These are phyloP conservation scores for Chrysanthemum lavandulifolium DNA, from an alignment of 129 eudicot species.

Conservation along the genomic window DNA sequence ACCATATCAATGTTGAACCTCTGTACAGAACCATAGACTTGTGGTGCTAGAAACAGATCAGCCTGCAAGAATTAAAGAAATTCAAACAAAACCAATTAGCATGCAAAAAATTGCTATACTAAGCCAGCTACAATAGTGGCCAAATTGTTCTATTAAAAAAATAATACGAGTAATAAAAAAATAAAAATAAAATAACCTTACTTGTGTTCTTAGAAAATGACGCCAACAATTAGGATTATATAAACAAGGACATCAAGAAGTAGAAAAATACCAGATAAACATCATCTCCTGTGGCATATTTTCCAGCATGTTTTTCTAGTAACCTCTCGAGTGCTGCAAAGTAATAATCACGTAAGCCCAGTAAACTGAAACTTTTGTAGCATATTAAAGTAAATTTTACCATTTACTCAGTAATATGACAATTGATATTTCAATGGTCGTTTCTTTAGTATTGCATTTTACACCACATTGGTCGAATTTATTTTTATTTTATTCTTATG, in stretches of 20 bases:
- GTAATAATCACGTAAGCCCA: slow-evolving; percentile 1
- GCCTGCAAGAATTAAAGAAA: slow-evolving; percentile 71
- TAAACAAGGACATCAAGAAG: not conserved
- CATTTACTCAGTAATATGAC: not conserved
- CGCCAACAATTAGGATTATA: not conserved
- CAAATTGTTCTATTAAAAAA: too few species aligned
- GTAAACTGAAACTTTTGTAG: slow-evolving; percentile 8
- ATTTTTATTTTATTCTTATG: not conserved
- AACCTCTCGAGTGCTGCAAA: slow-evolving; percentile 68
- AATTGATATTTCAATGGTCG: not conserved
- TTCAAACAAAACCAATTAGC: too few species aligned
- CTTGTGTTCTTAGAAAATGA: not conserved
- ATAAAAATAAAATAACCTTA: too few species aligned
- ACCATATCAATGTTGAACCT: slow-evolving; percentile 58
- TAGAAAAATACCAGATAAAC: slow-evolving; percentile 48
- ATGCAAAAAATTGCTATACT: too few species aligned
- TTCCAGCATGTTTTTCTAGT: slow-evolving; percentile 52
- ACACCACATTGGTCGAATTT: not conserved
- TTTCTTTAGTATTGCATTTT: slow-evolving; percentile 10
- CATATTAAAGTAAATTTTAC: slow-evolving; percentile 1
- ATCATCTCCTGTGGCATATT: slow-evolving; percentile 75
- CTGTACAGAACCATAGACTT: slow-evolving; percentile 46
- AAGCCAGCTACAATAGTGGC: too few species aligned
- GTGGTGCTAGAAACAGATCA: slow-evolving; percentile 78
- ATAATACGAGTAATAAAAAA: too few species aligned